Evolutionary conservation across 371 early-diverging fungal genomes (phyloP).

Genomic region (Synchytrium microbalum): DNA sequence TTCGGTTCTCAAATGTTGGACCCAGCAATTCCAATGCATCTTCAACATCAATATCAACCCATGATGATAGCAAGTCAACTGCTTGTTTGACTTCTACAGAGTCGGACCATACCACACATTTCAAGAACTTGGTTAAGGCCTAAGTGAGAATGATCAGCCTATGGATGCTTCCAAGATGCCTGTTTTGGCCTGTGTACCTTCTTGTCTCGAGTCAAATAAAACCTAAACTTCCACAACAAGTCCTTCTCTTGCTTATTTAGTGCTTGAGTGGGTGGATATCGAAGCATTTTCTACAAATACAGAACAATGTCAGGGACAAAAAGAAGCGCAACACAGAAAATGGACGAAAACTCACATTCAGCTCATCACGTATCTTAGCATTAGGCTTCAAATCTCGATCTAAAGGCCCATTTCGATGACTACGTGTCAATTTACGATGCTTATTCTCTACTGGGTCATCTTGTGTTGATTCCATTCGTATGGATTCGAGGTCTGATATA

Average conservation of each 20-base stretch:
- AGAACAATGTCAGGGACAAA: conserved; percentile 1
- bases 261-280: conserved; percentile 81
- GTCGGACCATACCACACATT: conserved; percentile 93
- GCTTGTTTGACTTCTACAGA: conserved; percentile 85
- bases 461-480: conserved; percentile 4
- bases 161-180: background rate
- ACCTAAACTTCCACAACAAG: conserved; percentile 93
- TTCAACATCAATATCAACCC: conserved; percentile 89
- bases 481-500: conserved; percentile 31
- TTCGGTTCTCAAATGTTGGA: conserved; percentile 69
- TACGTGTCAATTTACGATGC: conserved; percentile 83
- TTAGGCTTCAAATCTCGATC: conserved; percentile 93
- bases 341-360: conserved; percentile 55
- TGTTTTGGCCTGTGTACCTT: conserved; percentile 31
- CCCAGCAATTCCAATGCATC: conserved; percentile 92
- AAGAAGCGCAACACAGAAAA: conserved; percentile 4
- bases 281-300: conserved; percentile 62
- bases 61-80: conserved; percentile 69
- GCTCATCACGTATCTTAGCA: conserved; percentile 84
- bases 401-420: conserved; percentile 80
- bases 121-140: conserved; percentile 93
- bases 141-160: conserved; percentile 23
- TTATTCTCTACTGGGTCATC: conserved; percentile 92
- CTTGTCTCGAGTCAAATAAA: conserved; percentile 83
- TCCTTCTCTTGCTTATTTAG: conserved; percentile 84